Base-by-base conservation (phyloP, 108 stramenopile species). In the Cyclotella choctawhatcheeana region DNA sequence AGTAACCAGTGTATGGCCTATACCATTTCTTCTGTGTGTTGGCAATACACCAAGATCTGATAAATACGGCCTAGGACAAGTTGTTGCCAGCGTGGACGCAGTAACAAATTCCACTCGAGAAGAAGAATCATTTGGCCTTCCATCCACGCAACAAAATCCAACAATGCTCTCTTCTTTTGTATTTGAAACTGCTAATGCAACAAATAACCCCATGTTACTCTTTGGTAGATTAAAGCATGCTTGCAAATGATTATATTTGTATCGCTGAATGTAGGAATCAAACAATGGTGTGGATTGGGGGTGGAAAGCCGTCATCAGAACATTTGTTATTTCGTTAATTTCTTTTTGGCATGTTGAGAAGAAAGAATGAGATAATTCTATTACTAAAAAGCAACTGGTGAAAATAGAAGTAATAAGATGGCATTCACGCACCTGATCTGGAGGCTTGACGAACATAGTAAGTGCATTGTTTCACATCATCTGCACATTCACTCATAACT, bases 31-130 rank as follows among this genome's bases (percentile, higher is more conserved):
- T 67, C 77, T 65, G 30, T 78, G 77, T 17, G 47, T 26, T 1
- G 77, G 63, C 18, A 63, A 71, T 3, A 78, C 69, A 18, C 77
- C 77, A 48, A 78, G 62, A 58, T 78, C 77, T 21, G 69, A 66
- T 21, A 78, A 56, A 58, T 78, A 78, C 21, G 77, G 77, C 27
- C 77, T 58, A n/a, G 77, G 77, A 50, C 69, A 65, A n/a, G 62
- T 66, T 32, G 32, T 32, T 50, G 69, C 77, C 14, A 78, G 16
- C 17, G 77, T 78, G 21, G 64, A 48, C 5, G 64, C 63, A 35
- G 77, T 78, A 6, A 78, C 18, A 59, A 66, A 78, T 50, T 78
- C 77, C 27, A 71, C n/a, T 40, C 61, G 66, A 25, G 44, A 65
- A 14, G 77, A 78, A n/a, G 69, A 34, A 51, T 78, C 77, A 2